Evolutionary conservation across 2,329 filamentous ascomycete species (phyloP), one percentile per base, ranked within the genome.

Genomic region (Davidsoniella neocaledoniae): DNA sequence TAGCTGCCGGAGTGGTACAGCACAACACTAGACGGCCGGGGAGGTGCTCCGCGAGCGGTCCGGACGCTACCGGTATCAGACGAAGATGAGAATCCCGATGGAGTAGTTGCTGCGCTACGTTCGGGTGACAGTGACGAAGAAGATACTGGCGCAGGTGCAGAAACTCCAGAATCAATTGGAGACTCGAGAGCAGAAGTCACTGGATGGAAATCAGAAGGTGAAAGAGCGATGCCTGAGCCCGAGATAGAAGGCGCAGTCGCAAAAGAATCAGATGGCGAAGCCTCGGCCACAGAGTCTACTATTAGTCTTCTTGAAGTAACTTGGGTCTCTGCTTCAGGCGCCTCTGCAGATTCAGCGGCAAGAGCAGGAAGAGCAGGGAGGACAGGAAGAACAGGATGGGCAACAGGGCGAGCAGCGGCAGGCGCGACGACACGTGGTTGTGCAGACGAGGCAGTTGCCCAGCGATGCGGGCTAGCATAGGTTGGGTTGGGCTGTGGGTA

Each of bases 1-100:
- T 16, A 26, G 40, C 5, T 46, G 16, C 23, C 25, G 26, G 19
- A 25, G 21, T 45, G 37, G n/a, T 50, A 23, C 5, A 5, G 33
- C 37, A 48, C 44, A 3, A 45, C 45, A 39, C 50, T 52, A 4
- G 50, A 10, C 3, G 50, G 33, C 6, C 46, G 45, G 23, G 44
- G 47, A 43, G 43, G 43, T 4, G 12, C 25, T 37, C 38, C 49
- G n/a, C 26, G 37, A n/a, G 21, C 39, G 10, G 38, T 42, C 16
- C 44, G 37, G 19, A 39, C 33, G 12, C 43, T 29, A 37, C 38
- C 29, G 5, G 44, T 37, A 7, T 51, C 49, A 8, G 49, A 43
- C 2, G 44, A 46, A 10, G 44, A 51, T 10, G 49, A 49, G 40
- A 37, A 25, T 16, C 40, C 48, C 12, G 42, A 49, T 9, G 39